A percentile compares a stretch with the other conserved stretches of the same genome.
Conservation (phyloP, 352 stramenopile species). For the Phytopythium boreale region DNA sequence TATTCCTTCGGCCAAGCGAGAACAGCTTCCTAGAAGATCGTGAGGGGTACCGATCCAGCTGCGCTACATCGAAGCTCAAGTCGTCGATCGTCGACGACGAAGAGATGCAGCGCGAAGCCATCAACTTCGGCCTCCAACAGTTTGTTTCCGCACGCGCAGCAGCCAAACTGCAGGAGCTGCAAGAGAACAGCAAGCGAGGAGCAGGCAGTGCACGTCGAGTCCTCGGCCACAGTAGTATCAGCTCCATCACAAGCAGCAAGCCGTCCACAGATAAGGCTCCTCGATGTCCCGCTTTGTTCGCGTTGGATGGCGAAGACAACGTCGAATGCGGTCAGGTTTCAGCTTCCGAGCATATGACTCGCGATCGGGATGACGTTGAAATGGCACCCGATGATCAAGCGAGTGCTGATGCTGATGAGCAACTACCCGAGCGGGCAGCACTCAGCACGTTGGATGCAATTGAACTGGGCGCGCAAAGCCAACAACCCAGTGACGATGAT, state of each 20-base stretch:
- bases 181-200: constrained; percentile 5
- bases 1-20: constrained; percentile 1
- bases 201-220: constrained; percentile 8
- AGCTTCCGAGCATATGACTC: no score
- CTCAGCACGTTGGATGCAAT: background rate
- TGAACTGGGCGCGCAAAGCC: background rate
- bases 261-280: background rate
- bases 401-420: background rate
- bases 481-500: background rate
- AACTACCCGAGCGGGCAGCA: background rate
- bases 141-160: constrained; percentile 40
- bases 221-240: background rate
- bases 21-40: no score
- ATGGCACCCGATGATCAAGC: background rate
- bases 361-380: no score
- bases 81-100: background rate
- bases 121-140: constrained; percentile 24
- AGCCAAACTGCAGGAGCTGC: constrained; percentile 35
- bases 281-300: background rate
- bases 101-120: constrained; percentile 1
- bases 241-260: background rate
- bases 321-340: no score
- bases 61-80: background rate
- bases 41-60: background rate
- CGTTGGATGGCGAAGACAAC: background rate